These are phyloP conservation scores for Rubia occidens DNA, from an alignment of 305 asterid genomes.

Conservation along the genomic window DNA sequence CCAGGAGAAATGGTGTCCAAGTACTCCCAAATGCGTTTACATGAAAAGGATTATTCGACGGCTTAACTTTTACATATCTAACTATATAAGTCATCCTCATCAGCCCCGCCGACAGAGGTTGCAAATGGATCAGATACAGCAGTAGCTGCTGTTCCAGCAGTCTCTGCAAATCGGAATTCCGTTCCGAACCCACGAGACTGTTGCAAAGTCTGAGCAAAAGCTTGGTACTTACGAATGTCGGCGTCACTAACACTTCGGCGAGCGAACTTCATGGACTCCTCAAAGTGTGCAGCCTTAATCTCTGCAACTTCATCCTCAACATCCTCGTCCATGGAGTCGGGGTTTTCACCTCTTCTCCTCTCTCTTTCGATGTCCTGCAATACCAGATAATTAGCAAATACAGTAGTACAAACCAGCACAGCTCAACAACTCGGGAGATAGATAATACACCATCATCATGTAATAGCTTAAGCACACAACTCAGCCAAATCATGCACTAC, in stretches of 20 bases:
- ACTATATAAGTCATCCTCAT: conserved; percentile 64
- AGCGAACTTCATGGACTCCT: conserved; percentile 67
- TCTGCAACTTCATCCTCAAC: conserved; percentile 48
- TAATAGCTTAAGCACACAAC: not conserved
- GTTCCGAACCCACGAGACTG: conserved; percentile 65
- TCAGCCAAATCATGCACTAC: not conserved
- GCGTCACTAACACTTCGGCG: conserved; percentile 62
- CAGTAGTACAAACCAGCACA: not conserved
- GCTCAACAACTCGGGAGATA: not conserved
- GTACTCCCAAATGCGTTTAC: not conserved
- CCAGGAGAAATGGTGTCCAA: not conserved
- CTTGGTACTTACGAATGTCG: conserved; percentile 65
- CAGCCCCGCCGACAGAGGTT: conserved; percentile 54
- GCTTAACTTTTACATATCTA: conserved; percentile 18
- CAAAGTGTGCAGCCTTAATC: conserved; percentile 55
- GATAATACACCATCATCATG: no score
- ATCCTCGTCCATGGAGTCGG: conserved; percentile 56
- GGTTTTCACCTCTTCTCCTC: conserved; percentile 31
- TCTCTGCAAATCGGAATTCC: conserved; percentile 51
- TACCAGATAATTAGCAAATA: not conserved
- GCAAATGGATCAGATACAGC: conserved; percentile 55
- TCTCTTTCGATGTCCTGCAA: conserved; percentile 54
- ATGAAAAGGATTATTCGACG: not conserved
- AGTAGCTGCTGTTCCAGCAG: conserved; percentile 23
- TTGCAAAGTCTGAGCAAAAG: conserved; percentile 66